A percentile compares a stretch with the other conserved stretches of the same genome.
phyloP scores from a whole-genome alignment of 805 yeast species.

The Hanseniaspora guilliermondii region DNA sequence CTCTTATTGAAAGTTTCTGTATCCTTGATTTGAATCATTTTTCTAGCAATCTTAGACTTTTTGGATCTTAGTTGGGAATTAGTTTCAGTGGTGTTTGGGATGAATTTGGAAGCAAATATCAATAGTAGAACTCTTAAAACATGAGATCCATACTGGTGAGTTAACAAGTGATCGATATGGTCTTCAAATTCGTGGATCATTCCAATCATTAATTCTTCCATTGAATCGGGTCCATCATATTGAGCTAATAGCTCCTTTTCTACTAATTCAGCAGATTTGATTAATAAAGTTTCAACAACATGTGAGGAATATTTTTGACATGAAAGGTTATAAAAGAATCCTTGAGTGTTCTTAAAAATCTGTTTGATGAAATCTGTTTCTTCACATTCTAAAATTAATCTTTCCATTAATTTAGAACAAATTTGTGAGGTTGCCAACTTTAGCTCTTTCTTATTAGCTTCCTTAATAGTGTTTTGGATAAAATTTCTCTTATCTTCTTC shows the following conservation, averaged over 20 bases:
- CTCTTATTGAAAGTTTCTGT: conserved; percentile 54
- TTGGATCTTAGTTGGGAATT: conserved; percentile 71
- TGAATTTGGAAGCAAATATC: conserved; percentile 60
- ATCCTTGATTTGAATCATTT: conserved; percentile 80
- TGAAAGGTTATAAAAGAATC: conserved; percentile 64
- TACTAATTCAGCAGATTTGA: conserved; percentile 57
- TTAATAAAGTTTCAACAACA: conserved; percentile 75
- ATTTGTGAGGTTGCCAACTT: conserved; percentile 89
- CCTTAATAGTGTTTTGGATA: conserved; percentile 67
- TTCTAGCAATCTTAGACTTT: conserved; percentile 76
- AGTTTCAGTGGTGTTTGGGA: conserved; percentile 59
- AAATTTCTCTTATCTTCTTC: conserved; percentile 65
- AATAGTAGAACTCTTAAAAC: conserved; percentile 61
- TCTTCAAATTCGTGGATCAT: conserved; percentile 60
- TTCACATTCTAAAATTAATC: conserved; percentile 57
- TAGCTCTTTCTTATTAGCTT: conserved; percentile 76
- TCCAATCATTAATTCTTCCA: conserved; percentile 53
- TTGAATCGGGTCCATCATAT: conserved; percentile 35
- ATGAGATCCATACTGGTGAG: conserved; percentile 80
- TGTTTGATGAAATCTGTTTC: conserved; percentile 48
- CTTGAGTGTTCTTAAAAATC: conserved; percentile 53
- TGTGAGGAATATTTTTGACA: conserved; percentile 89
- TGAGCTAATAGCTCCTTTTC: conserved; percentile 53
- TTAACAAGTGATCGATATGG: conserved; percentile 43
- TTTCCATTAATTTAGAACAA: conserved; percentile 83